Evolutionary conservation across 441 rosid species (phyloP).

Genomic region (Theobroma grandiflorum): DNA sequence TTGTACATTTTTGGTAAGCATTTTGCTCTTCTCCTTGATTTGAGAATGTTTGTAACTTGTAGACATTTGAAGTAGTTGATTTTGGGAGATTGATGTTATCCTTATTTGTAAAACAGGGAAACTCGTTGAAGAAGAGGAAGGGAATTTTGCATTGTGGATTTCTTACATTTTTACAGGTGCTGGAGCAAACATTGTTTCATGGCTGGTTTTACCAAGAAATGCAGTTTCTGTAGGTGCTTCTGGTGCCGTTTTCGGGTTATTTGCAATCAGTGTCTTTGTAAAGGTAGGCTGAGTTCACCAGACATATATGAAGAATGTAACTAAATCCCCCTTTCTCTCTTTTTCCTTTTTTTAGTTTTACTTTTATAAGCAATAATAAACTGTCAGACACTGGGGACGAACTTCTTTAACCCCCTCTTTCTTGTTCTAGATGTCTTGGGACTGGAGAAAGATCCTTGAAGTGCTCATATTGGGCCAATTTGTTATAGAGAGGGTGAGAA

Average conservation of each 20-base stretch:
- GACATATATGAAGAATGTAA: background rate
- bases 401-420: background rate
- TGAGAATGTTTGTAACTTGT: background rate
- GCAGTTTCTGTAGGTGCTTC: slow-evolving; percentile 95
- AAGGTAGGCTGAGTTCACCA: slow-evolving; percentile 54
- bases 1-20: slow-evolving; percentile 88
- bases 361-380: background rate
- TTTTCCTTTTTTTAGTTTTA: slow-evolving; percentile 13
- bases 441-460: slow-evolving; percentile 95
- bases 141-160: slow-evolving; percentile 83
- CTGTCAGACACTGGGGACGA: background rate
- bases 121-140: slow-evolving; percentile 95
- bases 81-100: slow-evolving; percentile 22
- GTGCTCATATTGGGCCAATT: slow-evolving; percentile 92
- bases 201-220: slow-evolving; percentile 90
- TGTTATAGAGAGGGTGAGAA: slow-evolving; percentile 78
- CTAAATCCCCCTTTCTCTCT: background rate
- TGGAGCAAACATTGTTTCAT: slow-evolving; percentile 91
- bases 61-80: slow-evolving; percentile 23
- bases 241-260: slow-evolving; percentile 92
- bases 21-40: slow-evolving; percentile 28
- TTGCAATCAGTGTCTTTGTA: slow-evolving; percentile 88
- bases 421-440: slow-evolving; percentile 78
- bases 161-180: slow-evolving; percentile 83
- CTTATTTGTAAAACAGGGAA: slow-evolving; percentile 61